Evolutionary conservation across 768 basidiomycete genomes (phyloP).

Genomic region (Cyclocybe aegerita): DNA sequence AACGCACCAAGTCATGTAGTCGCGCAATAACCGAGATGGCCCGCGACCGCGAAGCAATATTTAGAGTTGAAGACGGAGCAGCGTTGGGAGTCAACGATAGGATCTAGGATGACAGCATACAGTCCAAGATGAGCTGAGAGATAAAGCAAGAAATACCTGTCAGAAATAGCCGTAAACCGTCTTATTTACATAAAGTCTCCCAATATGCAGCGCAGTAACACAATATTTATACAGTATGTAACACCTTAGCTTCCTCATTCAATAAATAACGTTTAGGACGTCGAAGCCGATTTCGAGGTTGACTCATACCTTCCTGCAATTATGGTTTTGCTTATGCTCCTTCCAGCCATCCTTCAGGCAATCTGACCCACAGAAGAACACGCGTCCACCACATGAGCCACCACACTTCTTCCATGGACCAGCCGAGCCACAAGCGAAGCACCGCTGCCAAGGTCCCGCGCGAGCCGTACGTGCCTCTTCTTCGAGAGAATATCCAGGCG

Average conservation of each 20-base stretch:
- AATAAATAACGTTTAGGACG: no score
- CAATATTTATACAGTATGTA: no score
- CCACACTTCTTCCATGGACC: conserved; percentile 38
- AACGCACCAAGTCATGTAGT: conserved; percentile 19
- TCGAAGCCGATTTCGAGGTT: no score
- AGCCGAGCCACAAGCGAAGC: conserved; percentile 34
- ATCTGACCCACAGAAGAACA: conserved; percentile 24
- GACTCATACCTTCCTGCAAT: conserved; percentile 11
- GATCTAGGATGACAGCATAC: no score
- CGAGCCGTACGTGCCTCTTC: conserved; percentile 33
- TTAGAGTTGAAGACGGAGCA: background rate
- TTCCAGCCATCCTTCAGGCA: conserved; percentile 26
- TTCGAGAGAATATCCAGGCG: conserved; percentile 30
- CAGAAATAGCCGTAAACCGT: no score
- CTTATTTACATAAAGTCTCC: no score
- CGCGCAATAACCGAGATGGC: background rate
- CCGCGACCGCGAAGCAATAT: background rate
- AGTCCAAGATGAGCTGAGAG: background rate
- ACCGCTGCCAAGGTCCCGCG: conserved; percentile 38
- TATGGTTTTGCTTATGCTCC: conserved; percentile 23
- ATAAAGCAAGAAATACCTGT: background rate
- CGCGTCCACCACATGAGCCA: conserved; percentile 22
- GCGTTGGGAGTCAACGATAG: no score
- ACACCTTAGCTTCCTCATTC: no score
- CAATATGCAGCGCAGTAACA: no score